Evolutionary conservation across 306 rosid species (phyloP), one percentile per base, ranked within the genome.

Genomic region (Purshia tridentata): DNA sequence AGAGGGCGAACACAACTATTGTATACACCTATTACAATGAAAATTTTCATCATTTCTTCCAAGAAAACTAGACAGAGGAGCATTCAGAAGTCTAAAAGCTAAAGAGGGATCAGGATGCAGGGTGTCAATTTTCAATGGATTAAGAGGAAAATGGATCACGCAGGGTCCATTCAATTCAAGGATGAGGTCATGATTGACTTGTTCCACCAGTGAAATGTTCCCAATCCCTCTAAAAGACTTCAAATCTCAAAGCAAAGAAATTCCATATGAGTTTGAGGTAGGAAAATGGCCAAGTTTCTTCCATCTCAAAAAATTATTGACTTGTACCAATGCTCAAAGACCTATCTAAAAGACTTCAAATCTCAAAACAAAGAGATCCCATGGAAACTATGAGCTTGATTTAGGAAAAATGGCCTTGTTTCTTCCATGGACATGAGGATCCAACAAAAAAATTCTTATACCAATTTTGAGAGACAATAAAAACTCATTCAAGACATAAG

Each of bases 401-500:
- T 44, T 9, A 67, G 14, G 80, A 69, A 52, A 81, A 73, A 39
- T 69, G 40, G 77, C 49, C 70, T 72, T 68, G 60, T 65, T 76
- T 66, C 65, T 15, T 78, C 69, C 76, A 75, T 40, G 65, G 52
- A 52, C 13, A 62, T 68, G 71, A 76, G 77, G 83, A 76, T 81
- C 47, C 69, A 74, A 78, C 49, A 65, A 35, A 56, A 78, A 77
- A 76, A 77, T 71, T 53, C 78, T 77, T 73, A 57, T 76, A 78
- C 80, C 78, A 82, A 86, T 45, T 70, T 74, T 4, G 47, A 41
- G 72, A 59, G 5, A 73, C 41, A 67, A 64, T 12, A 46, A 61
- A 29, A 79, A 74, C 81, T 87, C 86, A 75, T 65, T 65, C 75
- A 62, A 77, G 80, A 84, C 79, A 80, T 40, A 77, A 73, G 69